Conservation (phyloP, 129 eudicot species). For the Saposhnikovia divaricata region DNA sequence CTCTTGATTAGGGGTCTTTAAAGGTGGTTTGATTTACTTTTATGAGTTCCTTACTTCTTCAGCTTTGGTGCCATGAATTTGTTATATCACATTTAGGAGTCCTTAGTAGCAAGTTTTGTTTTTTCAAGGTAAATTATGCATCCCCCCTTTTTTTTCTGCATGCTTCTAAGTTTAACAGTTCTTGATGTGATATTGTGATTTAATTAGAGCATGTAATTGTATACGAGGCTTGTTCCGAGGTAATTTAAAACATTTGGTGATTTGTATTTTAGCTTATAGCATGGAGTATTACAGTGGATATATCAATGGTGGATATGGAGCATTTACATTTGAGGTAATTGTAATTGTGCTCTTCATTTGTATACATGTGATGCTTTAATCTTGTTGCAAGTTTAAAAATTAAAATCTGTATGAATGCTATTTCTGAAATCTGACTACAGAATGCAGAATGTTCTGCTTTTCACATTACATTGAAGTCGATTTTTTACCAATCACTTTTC, state of each 20-base stretch:
- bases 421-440: too few species aligned
- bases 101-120: background rate
- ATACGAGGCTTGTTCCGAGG: too few species aligned
- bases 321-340: conserved; percentile 1
- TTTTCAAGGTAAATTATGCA: too few species aligned
- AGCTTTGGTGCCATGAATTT: background rate
- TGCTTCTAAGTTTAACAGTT: too few species aligned
- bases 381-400: too few species aligned
- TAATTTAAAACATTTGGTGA: background rate
- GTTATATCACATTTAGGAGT: background rate
- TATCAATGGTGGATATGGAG: background rate
- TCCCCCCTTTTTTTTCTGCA: too few species aligned
- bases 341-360: background rate
- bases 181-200: too few species aligned
- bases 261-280: background rate
- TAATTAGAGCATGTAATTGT: background rate
- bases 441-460: background rate
- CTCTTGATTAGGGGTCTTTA: background rate
- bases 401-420: too few species aligned
- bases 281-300: conserved; percentile 5
- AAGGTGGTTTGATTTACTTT: background rate
- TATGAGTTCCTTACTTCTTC: background rate
- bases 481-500: background rate
- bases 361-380: too few species aligned
- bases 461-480: background rate